Base-by-base conservation (phyloP, 2,329 filamentous ascomycete genomes). In the Diaporthe sp. region DNA sequence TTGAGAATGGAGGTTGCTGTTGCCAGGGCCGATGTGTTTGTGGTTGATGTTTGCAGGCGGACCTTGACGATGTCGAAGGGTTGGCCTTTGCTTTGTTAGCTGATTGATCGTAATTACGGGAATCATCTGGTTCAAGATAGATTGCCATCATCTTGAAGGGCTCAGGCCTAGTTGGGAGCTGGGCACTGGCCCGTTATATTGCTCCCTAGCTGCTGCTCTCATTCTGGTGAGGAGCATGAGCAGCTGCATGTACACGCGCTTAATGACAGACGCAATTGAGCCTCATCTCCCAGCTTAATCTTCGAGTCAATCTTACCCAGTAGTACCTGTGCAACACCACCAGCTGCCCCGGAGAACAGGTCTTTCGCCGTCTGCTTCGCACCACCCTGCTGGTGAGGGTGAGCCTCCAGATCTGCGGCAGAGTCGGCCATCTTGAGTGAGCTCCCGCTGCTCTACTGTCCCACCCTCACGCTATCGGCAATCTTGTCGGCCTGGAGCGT, bases 41-140 rank as follows among this genome's bases (percentile, higher is more conserved):
- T 90, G 30, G 89, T 92, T 71, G 93, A 94, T 22, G 97, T 99
- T 85, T 99, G 97, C 66, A 99, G 90, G 73, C 97, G 94, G 80
- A 99, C 97, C 87, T 99, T 99, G 87, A 99, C 93, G 77, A 98
- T 98, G 88, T 98, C 96, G 82, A 93, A 93, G 75, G 91, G 91
- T 83, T 93, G 91, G 81, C 91, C 91, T 93, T 54, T 45, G 52
- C 35, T 60, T 28, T 61, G 67, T 71, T 45, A 74, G 74, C 54
- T n/a, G 8, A 17, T 55, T 64, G 33, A 38, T 40, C 33, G 4
- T 22, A 25, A 5, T 10, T 17, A 35, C 6, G 35, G 28, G n/a
- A 2, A 35, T 28, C 15, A 6, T 19, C 17, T 40, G 33, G 25
- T 64, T 28, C 17, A 54, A 28, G 30, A 45, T 30, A 25, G 13